Conservation (phyloP, 73 alveolate species). For the Uronychia setigera region DNA sequence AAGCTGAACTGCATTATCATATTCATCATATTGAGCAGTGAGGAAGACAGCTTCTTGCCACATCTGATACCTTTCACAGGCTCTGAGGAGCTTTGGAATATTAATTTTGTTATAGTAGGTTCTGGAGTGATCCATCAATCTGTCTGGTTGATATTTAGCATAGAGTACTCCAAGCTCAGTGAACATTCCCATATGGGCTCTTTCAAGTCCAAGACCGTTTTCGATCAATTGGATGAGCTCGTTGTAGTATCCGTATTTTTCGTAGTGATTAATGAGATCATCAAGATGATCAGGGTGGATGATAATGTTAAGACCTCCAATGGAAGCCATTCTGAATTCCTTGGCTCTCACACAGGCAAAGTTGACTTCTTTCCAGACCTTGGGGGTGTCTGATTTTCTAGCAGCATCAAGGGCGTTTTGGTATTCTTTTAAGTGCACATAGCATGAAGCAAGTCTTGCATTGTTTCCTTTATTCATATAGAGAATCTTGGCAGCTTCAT, state of each 20-base stretch:
- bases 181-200: constrained; percentile 94
- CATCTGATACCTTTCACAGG: constrained; percentile 93
- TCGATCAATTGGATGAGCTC: constrained; percentile 93
- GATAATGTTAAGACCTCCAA: constrained; percentile 95
- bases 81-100: constrained; percentile 94
- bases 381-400: constrained; percentile 95
- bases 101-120: constrained; percentile 92
- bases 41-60: constrained; percentile 99
- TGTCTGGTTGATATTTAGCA: constrained; percentile 95
- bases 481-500: constrained; percentile 96
- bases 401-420: constrained; percentile 98
- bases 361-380: constrained; percentile 98
- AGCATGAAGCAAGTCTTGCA: constrained; percentile 94
- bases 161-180: constrained; percentile 97
- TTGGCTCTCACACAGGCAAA: constrained; percentile 98
- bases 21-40: constrained; percentile 94
- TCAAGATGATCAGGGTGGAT: constrained; percentile 97
- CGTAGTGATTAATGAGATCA: constrained; percentile 94
- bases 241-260: constrained; percentile 95
- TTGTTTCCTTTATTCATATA: constrained; percentile 90
- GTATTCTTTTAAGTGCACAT: constrained; percentile 91
- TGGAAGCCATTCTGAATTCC: constrained; percentile 96
- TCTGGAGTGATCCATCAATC: constrained; percentile 97
- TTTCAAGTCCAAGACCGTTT: constrained; percentile 92
- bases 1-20: constrained; percentile 94